Evolutionary conservation across 177 flowering plant genomes (phyloP), one percentile per base, ranked within the genome.

Genomic region (Vitis hybrid): DNA sequence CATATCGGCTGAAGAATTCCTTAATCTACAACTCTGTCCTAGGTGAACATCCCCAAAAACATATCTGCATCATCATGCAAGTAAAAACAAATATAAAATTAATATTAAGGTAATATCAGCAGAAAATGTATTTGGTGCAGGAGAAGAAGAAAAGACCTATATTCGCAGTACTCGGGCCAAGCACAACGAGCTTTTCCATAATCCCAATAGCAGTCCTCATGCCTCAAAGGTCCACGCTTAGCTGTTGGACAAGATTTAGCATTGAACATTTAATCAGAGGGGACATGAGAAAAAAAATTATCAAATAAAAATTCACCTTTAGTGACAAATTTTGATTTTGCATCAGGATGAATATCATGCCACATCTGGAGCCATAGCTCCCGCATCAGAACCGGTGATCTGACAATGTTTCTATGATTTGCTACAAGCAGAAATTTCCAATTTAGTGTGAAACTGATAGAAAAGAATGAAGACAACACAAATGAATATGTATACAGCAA

Each of bases 171-270:
- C 40, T 91, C 94, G 52, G 96, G 75, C 96, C 91, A 91, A 46
- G 97, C 98, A 73, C 99, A 95, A 12, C 99, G 87, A 82, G 99
- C 99, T 83, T 93, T 95, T 50, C 92, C 98, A 79, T 95, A 95
- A 73, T 95, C 99, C 99, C 99, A 95, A 52, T 89, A 95, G 72
- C 99, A 95, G 79, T 95, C 98, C 11, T 84, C 96, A 75, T 95
- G 77, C 81, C 99, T 90, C 74, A 95, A 69, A 75, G 99, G 99
- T 64, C 99, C 99, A 56, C 99, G 96, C 74, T 79, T 93, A 69
- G 88, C 99, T 95, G 81, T 72, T 51, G 27, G 56, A 70, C 11
- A 56, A 30, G 27, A 57, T 70, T 30, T 46, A 54, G 62, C 30
- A 64, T 69, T 58, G 19, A 75, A 62, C 35, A 67, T 40, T 46